These are phyloP conservation scores for Neoarthrinium moseri DNA, from an alignment of 2,329 filamentous ascomycete genomes.

Conservation along the genomic window DNA sequence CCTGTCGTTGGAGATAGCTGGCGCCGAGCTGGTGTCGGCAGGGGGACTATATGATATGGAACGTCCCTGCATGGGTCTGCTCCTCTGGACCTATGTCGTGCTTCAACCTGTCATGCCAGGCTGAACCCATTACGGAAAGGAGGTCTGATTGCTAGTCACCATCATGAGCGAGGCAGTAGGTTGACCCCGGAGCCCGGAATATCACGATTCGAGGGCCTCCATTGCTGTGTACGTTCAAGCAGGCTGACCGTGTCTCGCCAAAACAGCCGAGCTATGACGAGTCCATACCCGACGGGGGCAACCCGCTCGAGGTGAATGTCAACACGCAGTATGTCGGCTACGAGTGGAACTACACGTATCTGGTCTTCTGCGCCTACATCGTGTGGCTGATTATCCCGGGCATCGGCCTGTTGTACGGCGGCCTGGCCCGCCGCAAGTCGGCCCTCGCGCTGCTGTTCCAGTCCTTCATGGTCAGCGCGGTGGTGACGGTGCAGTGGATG, in stretches of 20 bases:
- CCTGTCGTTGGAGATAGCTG: too few relatives aligned
- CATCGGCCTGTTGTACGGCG: slow-evolving; percentile 38
- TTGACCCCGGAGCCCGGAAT: background rate
- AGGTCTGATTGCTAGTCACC: background rate
- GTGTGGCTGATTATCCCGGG: slow-evolving; percentile 59
- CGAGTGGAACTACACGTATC: slow-evolving; percentile 62
- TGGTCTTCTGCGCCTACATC: slow-evolving; percentile 57
- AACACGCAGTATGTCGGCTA: slow-evolving; percentile 55
- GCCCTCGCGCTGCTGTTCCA: slow-evolving; percentile 46
- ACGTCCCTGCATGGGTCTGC: too few relatives aligned
- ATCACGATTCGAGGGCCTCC: background rate
- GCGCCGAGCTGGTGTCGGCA: too few relatives aligned
- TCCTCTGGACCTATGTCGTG: too few relatives aligned
- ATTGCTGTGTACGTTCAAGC: too few relatives aligned
- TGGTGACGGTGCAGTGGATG: slow-evolving; percentile 45
- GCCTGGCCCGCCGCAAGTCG: slow-evolving; percentile 35
- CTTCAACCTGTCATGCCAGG: background rate
- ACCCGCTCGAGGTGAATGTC: slow-evolving; percentile 16
- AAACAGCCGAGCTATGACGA: slow-evolving; percentile 16
- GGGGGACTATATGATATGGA: too few relatives aligned
- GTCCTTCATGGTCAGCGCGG: slow-evolving; percentile 44
- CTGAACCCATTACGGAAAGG: background rate
- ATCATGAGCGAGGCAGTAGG: slow-evolving; percentile 8
- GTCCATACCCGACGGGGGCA: slow-evolving; percentile 22
- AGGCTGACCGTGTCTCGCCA: background rate